phyloP scores from a whole-genome alignment of 2,329 filamentous ascomycete species.

The Nannizzia gypsea region DNA sequence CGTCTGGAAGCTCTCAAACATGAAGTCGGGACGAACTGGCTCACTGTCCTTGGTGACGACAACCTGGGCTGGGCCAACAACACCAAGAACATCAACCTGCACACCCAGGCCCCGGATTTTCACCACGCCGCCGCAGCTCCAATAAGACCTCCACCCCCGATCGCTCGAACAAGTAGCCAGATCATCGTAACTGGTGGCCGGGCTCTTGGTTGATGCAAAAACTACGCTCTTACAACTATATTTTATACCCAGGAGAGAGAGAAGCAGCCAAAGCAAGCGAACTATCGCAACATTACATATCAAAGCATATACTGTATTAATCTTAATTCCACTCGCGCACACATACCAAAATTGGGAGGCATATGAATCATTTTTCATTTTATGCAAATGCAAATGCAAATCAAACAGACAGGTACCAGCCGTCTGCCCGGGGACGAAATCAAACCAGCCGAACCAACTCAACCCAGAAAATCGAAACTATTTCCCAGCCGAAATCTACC shows the following conservation, averaged over 20 bases:
- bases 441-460: too few species aligned
- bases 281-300: neutral
- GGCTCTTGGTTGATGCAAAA: conserved; percentile 27
- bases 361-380: neutral
- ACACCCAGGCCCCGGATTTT: conserved; percentile 20
- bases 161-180: conserved; percentile 28
- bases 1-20: conserved; percentile 78
- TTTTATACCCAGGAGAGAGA: neutral
- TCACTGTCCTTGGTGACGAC: conserved; percentile 76
- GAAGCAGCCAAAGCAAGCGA: too few species aligned
- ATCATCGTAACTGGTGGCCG: conserved; percentile 33
- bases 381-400: too few species aligned
- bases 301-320: neutral
- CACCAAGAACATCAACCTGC: conserved; percentile 20
- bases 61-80: conserved; percentile 34
- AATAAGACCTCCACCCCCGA: conserved; percentile 22
- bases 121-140: conserved; percentile 21
- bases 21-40: conserved; percentile 76
- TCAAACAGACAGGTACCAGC: neutral
- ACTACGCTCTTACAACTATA: neutral
- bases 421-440: neutral
- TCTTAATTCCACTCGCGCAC: neutral
- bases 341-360: neutral
- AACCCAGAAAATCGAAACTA: too few species aligned
- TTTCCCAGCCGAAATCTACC: too few species aligned